phyloP scores from a whole-genome alignment of 371 early-diverging fungal genomes.

The Spraguea lophii region DNA sequence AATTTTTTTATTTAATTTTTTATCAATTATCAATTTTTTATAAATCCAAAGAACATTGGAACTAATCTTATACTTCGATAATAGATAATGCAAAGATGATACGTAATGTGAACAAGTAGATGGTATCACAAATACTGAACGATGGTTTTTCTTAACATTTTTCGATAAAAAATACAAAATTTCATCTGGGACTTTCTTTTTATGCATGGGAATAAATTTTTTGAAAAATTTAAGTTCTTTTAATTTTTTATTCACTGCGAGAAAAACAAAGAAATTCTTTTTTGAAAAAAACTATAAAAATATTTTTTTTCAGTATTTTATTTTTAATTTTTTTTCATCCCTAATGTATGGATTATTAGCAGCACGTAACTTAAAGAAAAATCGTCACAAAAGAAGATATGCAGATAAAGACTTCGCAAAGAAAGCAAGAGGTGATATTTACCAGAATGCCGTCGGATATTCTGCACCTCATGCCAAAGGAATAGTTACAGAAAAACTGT shows the following conservation, averaged over 20 bases:
- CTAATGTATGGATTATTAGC: constrained; percentile 65
- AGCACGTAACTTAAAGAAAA: constrained; percentile 84
- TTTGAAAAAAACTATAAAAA: no score
- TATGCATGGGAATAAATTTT: not conserved
- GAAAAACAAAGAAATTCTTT: no score
- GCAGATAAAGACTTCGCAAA: constrained; percentile 94
- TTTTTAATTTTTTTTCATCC: constrained; percentile 36
- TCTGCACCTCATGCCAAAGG: constrained; percentile 94
- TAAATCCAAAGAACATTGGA: constrained; percentile 85
- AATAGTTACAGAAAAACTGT: constrained; percentile 98
- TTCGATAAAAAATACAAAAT: not conserved
- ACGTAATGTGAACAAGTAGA: constrained; percentile 80
- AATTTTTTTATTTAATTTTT: constrained; percentile 73
- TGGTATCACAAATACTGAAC: constrained; percentile 82
- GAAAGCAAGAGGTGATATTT: constrained; percentile 86
- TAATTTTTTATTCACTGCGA: no score
- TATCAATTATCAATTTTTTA: constrained; percentile 82
- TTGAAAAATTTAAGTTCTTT: no score
- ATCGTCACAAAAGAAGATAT: constrained; percentile 85
- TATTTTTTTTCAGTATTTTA: constrained; percentile 24
- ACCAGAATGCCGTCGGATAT: constrained; percentile 83
- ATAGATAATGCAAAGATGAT: constrained; percentile 77
- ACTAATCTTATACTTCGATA: constrained; percentile 68
- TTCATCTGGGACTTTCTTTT: not conserved
- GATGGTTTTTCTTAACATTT: constrained; percentile 62